These are phyloP conservation scores for Uronychia binucleata DNA, from an alignment of 73 alveolate genomes.

Conservation along the genomic window DNA sequence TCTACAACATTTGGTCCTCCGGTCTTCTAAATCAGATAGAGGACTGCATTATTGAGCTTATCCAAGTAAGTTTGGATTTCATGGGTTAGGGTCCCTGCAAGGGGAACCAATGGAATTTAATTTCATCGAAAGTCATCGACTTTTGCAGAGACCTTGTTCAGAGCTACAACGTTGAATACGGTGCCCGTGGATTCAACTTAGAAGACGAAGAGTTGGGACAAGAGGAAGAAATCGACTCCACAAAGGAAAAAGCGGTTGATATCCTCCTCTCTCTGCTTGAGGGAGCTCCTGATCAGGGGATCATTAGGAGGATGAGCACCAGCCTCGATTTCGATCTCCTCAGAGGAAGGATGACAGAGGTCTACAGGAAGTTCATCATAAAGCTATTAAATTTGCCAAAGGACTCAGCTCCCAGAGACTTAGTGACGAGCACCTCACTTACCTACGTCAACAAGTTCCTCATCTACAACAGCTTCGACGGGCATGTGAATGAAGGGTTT, in stretches of 20 bases:
- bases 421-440: background rate
- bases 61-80: too few species aligned
- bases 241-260: slow-evolving; percentile 21
- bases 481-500: slow-evolving; percentile 38
- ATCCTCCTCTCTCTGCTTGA: slow-evolving; percentile 33
- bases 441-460: slow-evolving; percentile 3
- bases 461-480: slow-evolving; percentile 16
- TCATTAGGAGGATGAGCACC: slow-evolving; percentile 7
- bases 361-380: slow-evolving; percentile 11
- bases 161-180: background rate
- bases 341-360: slow-evolving; percentile 23
- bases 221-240: slow-evolving; percentile 4
- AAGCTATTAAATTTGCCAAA: background rate
- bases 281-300: slow-evolving; percentile 36
- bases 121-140: slow-evolving; percentile 54
- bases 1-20: slow-evolving; percentile 19
- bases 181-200: slow-evolving; percentile 5
- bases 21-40: slow-evolving; percentile 48
- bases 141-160: slow-evolving; percentile 35
- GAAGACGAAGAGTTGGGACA: slow-evolving; percentile 6
- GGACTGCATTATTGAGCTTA: slow-evolving; percentile 66
- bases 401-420: background rate
- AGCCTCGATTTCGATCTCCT: slow-evolving; percentile 20
- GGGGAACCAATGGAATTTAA: slow-evolving; percentile 58
- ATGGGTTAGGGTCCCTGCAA: slow-evolving; percentile 92